Evolutionary conservation across 441 rosid species (phyloP).

Genomic region (Eugenia klotzschiana): DNA sequence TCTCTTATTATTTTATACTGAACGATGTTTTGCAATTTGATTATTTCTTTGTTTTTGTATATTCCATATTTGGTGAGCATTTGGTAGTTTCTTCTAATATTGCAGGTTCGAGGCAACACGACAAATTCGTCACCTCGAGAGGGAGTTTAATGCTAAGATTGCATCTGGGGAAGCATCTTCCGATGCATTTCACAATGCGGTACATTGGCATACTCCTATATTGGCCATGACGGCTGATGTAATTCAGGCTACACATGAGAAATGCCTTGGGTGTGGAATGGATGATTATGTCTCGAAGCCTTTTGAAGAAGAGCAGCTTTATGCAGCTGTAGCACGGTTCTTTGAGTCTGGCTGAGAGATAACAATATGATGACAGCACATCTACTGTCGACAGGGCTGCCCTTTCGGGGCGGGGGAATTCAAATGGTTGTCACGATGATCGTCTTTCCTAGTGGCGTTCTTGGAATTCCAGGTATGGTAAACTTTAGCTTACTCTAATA

Average conservation of each 20-base stretch:
- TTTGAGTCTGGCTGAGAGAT: conserved; percentile 31
- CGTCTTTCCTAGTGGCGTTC: neutral
- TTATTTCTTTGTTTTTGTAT: neutral
- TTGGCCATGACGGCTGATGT: conserved; percentile 97
- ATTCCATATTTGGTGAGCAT: neutral
- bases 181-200: conserved; percentile 24
- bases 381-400: neutral
- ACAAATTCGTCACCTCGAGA: conserved; percentile 50
- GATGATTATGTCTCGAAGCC: conserved; percentile 84
- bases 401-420: neutral
- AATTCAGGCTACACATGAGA: conserved; percentile 64
- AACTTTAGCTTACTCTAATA: neutral
- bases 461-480: neutral
- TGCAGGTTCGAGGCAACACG: conserved; percentile 79
- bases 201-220: conserved; percentile 64
- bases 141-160: conserved; percentile 37
- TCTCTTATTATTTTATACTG: neutral
- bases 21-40: neutral
- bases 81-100: neutral
- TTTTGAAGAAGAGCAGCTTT: conserved; percentile 75
- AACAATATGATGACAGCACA: neutral
- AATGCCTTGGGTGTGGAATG: conserved; percentile 77
- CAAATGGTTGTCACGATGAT: neutral
- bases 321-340: conserved; percentile 62
- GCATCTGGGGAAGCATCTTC: conserved; percentile 30